A percentile compares a stretch with the other conserved stretches of the same genome.
These are phyloP conservation scores for Gaertneriomyces semiglobifer DNA, from an alignment of 192 early-diverging fungal species.

Conservation along the genomic window DNA sequence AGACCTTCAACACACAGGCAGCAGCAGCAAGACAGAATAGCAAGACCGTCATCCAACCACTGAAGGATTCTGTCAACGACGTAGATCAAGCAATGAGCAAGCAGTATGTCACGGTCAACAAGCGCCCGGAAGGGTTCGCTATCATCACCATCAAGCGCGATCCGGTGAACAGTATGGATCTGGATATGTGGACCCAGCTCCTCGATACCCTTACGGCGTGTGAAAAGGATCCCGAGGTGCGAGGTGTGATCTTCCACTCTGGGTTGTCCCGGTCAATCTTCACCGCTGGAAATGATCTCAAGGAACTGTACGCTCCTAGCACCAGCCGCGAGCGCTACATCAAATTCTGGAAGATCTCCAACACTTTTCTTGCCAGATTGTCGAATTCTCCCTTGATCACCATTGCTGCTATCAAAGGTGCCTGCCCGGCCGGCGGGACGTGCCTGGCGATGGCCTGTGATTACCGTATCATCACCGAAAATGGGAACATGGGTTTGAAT, in stretches of 20 bases:
- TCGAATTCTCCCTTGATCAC: slow-evolving; percentile 36
- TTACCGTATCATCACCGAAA: slow-evolving; percentile 38
- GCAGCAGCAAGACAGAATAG: too few species aligned
- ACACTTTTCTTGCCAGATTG: slow-evolving; percentile 41
- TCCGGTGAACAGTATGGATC: slow-evolving; percentile 41
- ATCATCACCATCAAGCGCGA: slow-evolving; percentile 35
- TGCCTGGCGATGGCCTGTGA: slow-evolving; percentile 41
- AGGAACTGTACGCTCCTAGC: slow-evolving; percentile 37
- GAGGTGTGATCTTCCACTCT: slow-evolving; percentile 42
- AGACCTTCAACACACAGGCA: too few species aligned
- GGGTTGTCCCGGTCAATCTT: slow-evolving; percentile 41
- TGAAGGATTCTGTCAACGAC: too few species aligned
- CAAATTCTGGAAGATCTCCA: slow-evolving; percentile 42
- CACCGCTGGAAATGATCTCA: slow-evolving; percentile 51
- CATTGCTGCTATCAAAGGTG: slow-evolving; percentile 42
- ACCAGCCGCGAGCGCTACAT: slow-evolving; percentile 39
- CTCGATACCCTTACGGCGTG: slow-evolving; percentile 21
- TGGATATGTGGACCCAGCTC: slow-evolving; percentile 37
- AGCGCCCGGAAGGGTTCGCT: slow-evolving; percentile 14
- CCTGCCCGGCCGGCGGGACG: slow-evolving; percentile 47
- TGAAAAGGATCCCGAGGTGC: slow-evolving; percentile 34
- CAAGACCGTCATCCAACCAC: too few species aligned
- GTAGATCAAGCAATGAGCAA: too few species aligned
- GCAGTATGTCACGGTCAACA: slow-evolving; percentile 3
- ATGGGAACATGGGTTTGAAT: slow-evolving; percentile 35